Conservation (phyloP, 345 rosid species). For the Isatis tinctoria region DNA sequence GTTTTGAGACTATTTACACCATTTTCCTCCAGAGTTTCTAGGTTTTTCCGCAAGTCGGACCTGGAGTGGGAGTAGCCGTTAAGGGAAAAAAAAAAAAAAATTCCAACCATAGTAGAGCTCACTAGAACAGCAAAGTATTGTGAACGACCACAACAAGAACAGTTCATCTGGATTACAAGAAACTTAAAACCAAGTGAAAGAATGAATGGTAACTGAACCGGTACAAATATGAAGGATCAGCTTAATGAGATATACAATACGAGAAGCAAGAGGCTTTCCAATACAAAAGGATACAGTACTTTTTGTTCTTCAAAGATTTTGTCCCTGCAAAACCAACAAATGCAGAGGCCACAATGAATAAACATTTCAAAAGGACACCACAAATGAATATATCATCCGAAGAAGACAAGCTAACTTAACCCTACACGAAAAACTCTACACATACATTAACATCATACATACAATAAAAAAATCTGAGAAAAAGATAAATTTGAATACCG, state of each 20-base stretch:
- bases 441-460: constrained; percentile 5
- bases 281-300: constrained; percentile 68
- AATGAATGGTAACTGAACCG: not conserved
- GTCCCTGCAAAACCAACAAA: constrained; percentile 58
- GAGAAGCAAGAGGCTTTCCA: not conserved
- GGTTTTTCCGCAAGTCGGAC: constrained; percentile 73
- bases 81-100: constrained; percentile 5
- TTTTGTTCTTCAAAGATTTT: constrained; percentile 82
- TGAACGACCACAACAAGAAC: not conserved
- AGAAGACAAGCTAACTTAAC: not conserved
- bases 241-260: not conserved
- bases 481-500: constrained; percentile 33
- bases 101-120: not conserved
- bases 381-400: not conserved
- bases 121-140: not conserved
- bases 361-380: not conserved
- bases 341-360: not conserved
- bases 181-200: not conserved
- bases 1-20: constrained; percentile 82
- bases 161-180: constrained; percentile 1
- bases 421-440: not conserved
- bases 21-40: constrained; percentile 72
- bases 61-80: constrained; percentile 33
- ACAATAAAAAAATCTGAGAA: not conserved
- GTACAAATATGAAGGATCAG: not conserved